Conservation (phyloP, 2,329 filamentous ascomycete genomes). For the Hypoxylon sp. region DNA sequence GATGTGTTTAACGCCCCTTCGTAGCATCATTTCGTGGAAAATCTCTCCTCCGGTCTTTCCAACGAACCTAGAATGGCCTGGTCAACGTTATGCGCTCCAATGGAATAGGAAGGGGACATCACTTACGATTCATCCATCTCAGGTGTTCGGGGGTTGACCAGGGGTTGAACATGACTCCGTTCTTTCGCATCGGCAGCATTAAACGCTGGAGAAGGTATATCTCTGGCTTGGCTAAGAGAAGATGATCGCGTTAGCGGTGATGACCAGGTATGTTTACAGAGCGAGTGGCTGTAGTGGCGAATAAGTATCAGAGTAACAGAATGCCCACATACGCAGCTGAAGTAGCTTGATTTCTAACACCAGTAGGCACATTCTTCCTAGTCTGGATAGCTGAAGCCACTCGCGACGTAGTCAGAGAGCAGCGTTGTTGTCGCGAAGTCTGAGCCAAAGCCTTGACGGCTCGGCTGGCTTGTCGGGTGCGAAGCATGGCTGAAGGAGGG, state of each 20-base stretch:
- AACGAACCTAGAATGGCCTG: constrained; percentile 75
- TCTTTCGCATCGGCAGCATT: constrained; percentile 62
- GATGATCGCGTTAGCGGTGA: constrained; percentile 16
- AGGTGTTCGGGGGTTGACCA: constrained; percentile 71
- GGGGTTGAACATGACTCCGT: constrained; percentile 76
- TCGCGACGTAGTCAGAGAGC: constrained; percentile 60
- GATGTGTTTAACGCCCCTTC: constrained; percentile 91
- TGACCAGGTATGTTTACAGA: constrained; percentile 19
- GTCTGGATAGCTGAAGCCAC: constrained; percentile 56
- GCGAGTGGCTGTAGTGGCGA: not conserved
- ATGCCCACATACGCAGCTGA: constrained; percentile 66
- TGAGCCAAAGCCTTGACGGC: constrained; percentile 63
- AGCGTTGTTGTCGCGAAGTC: constrained; percentile 55
- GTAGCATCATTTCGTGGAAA: constrained; percentile 99
- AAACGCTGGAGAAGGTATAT: constrained; percentile 74
- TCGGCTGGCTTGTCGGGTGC: constrained; percentile 63
- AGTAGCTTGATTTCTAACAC: constrained; percentile 65
- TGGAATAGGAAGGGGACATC: not conserved
- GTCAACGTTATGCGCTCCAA: constrained; percentile 27
- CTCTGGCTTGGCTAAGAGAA: constrained; percentile 66
- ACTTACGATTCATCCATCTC: constrained; percentile 87
- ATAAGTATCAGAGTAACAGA: not conserved
- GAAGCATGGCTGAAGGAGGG: constrained; percentile 62
- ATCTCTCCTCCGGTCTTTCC: constrained; percentile 96
- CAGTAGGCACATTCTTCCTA: constrained; percentile 59